Base-by-base conservation (phyloP, 805 yeast genomes). In the Wickerhamiella parazyma region DNA sequence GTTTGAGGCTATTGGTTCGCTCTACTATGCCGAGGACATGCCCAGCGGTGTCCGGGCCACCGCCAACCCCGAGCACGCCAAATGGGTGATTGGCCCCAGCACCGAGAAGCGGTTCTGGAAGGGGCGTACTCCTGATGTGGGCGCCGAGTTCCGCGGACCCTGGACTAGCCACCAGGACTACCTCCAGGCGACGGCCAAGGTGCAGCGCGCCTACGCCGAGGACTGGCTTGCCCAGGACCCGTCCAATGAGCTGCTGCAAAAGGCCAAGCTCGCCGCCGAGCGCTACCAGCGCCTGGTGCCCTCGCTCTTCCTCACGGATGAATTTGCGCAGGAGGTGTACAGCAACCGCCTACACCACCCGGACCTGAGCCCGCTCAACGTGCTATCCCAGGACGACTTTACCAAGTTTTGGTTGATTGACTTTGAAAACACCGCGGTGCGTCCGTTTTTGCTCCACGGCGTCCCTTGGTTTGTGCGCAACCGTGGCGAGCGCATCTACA, bases 21-120 rank as follows among this genome's bases (percentile, higher is more conserved):
- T 89, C 19, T 89, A 82, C 60, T 89, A 85, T 61, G 65, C 72
- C 36, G 73, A 76, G 42, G 95, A 86, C 57, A 16, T 42, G 17
- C 47, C 49, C 11, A 20, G 22, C 22, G 50, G 47, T 5, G 78
- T 77, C 17, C 61, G 62, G 31, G 66, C 69, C 3, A 49, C 46
- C 26, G 62, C 69, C 14, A 64, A 74, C 40, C 62, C 68, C 7
- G 63, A 61, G 28, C 65, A 66, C 42, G 70, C 73, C 49, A 74
- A 94, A 65, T 87, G 94, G 93, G 71, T 79, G 57, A 76, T 89
- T 51, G 97, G 98, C 6, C 91, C 94, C n/a, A 73, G 83, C 19
- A 76, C 75, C 24, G 96, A 89, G 61, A 72, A 80, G 51, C 71
- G 75, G 11, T 82, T 77, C 59, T 78, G 86, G 72, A 81, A 80